Conservation (phyloP, 2,329 filamentous ascomycete genomes). For the Claviceps sorghi region DNA sequence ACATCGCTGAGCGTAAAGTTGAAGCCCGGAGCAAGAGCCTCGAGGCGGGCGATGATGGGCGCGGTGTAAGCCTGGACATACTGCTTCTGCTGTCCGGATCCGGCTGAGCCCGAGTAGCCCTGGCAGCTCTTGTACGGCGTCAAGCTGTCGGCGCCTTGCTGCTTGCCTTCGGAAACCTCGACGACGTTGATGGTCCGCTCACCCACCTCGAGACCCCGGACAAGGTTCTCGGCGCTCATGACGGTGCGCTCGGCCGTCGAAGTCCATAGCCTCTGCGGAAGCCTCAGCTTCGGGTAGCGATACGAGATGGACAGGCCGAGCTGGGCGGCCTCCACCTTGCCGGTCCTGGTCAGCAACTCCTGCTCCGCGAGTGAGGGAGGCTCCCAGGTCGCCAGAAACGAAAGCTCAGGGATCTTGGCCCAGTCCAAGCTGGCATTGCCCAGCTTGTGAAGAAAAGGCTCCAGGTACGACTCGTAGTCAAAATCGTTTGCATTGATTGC, state of each 20-base stretch:
- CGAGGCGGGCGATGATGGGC: slow-evolving; percentile 44
- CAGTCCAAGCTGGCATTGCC: slow-evolving; percentile 44
- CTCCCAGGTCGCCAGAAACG: slow-evolving; percentile 42
- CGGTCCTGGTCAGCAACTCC: slow-evolving; percentile 45
- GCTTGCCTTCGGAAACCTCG: slow-evolving; percentile 38
- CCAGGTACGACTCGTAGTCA: slow-evolving; percentile 42
- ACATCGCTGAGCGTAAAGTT: slow-evolving; percentile 50
- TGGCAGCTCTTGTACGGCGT: slow-evolving; percentile 53
- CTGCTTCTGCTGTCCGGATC: slow-evolving; percentile 36
- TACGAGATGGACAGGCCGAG: slow-evolving; percentile 41
- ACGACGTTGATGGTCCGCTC: slow-evolving; percentile 40
- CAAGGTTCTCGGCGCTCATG: slow-evolving; percentile 42
- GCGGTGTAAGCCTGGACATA: slow-evolving; percentile 42
- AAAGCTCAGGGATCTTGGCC: slow-evolving; percentile 37
- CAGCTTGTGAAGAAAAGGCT: slow-evolving; percentile 43
- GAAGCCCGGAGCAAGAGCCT: slow-evolving; percentile 37
- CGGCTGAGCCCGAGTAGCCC: slow-evolving; percentile 42
- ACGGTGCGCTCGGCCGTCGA: slow-evolving; percentile 48
- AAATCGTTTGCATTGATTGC: slow-evolving; percentile 47
- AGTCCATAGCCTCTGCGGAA: slow-evolving; percentile 44
- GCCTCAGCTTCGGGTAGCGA: slow-evolving; percentile 38
- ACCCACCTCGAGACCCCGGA: slow-evolving; percentile 38
- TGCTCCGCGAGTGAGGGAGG: slow-evolving; percentile 41
- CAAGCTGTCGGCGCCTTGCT: slow-evolving; percentile 43
- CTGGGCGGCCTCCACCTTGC: slow-evolving; percentile 44